phyloP scores from a whole-genome alignment of 2,329 filamentous ascomycete species.

The Talaromyces sp. region DNA sequence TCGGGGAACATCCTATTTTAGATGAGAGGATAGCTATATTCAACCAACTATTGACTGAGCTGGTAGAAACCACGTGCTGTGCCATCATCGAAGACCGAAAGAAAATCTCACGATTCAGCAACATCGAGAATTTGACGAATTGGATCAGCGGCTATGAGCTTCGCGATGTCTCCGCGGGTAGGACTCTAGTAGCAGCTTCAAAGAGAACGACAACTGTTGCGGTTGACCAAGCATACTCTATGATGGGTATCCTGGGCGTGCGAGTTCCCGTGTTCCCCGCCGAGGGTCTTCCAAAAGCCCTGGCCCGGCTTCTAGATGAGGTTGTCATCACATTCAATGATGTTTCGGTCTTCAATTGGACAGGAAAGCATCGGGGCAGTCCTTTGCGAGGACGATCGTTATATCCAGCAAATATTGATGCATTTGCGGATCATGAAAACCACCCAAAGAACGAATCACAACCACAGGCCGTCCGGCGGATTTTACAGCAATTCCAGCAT shows the following conservation, averaged over 20 bases:
- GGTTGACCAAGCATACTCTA: slow-evolving; percentile 21
- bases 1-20: too few relatives aligned
- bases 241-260: slow-evolving; percentile 24
- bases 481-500: not conserved
- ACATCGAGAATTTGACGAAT: not conserved
- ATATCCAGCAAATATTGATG: not conserved
- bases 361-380: slow-evolving; percentile 1
- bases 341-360: slow-evolving; percentile 11
- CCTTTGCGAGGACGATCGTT: not conserved
- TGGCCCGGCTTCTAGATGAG: slow-evolving; percentile 19
- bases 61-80: not conserved
- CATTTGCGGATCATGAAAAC: not conserved
- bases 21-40: not conserved
- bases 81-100: not conserved
- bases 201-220: slow-evolving; percentile 15
- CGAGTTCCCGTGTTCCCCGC: slow-evolving; percentile 19
- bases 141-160: not conserved
- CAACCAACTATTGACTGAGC: not conserved
- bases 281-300: slow-evolving; percentile 19
- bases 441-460: not conserved
- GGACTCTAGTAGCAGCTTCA: slow-evolving; percentile 12
- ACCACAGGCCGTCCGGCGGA: not conserved
- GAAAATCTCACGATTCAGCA: not conserved
- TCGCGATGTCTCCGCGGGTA: slow-evolving; percentile 8
- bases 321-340: slow-evolving; percentile 20